These are phyloP conservation scores for Stylosanthes scabra DNA, from an alignment of 331 rosid genomes.

Conservation along the genomic window DNA sequence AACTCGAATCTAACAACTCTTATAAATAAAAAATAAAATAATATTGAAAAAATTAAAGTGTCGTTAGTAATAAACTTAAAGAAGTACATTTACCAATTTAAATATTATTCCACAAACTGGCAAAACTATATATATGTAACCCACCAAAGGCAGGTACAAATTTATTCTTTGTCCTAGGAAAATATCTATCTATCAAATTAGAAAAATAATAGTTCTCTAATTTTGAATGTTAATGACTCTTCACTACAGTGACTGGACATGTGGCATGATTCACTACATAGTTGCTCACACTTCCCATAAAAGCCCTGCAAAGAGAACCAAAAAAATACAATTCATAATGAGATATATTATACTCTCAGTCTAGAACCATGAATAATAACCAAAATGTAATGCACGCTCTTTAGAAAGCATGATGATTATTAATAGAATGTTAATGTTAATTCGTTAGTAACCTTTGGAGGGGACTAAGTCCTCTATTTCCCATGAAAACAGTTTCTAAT, in stretches of 20 bases:
- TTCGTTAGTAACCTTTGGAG: conserved; percentile 56
- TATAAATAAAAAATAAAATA: too few species aligned
- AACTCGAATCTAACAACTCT: too few species aligned
- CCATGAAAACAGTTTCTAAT: conserved; percentile 60
- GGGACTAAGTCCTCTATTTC: conserved; percentile 90
- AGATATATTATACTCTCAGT: conserved; percentile 35
- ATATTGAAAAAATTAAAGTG: too few species aligned
- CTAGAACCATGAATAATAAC: background rate
- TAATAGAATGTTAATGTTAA: too few species aligned
- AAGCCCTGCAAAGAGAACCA: conserved; percentile 59
- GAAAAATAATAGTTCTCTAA: conserved; percentile 11
- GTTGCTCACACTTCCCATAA: conserved; percentile 97
- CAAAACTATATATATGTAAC: background rate
- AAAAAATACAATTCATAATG: background rate
- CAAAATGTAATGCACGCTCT: background rate
- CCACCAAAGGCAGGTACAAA: background rate
- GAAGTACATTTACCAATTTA: too few species aligned
- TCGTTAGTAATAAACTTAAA: too few species aligned
- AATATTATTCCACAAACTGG: too few species aligned
- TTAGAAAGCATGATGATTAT: too few species aligned
- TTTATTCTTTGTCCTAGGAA: conserved; percentile 37
- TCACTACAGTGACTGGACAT: conserved; percentile 90
- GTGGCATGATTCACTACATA: conserved; percentile 72
- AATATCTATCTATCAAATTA: conserved; percentile 23
- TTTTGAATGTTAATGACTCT: conserved; percentile 31